Evolutionary conservation across 352 stramenopile genomes (phyloP).

Genomic region (Peronospora tabacina): DNA sequence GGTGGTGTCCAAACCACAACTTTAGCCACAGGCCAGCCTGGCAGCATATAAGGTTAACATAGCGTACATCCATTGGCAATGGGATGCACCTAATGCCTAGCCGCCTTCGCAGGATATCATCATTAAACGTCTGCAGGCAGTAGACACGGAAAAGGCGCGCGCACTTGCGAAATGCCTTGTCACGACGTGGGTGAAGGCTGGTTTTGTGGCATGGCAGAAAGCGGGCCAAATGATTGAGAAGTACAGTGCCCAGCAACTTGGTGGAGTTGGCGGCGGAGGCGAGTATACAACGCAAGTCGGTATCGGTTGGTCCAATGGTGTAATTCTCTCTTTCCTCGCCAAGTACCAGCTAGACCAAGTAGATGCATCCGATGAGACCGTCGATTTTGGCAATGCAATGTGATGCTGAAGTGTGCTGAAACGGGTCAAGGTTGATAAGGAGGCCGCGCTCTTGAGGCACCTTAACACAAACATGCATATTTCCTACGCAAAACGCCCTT

Average conservation of each 20-base stretch:
- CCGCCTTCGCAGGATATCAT: constrained; percentile 74
- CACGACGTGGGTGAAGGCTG: constrained; percentile 55
- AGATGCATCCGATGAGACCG: neutral
- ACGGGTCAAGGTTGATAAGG: too few species aligned
- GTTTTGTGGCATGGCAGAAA: constrained; percentile 53
- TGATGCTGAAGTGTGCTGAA: too few species aligned
- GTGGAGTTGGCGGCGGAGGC: constrained; percentile 57
- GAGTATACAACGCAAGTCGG: constrained; percentile 85
- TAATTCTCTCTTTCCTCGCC: constrained; percentile 74
- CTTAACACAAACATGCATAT: too few species aligned
- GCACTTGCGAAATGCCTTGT: constrained; percentile 40
- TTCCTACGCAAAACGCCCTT: too few species aligned
- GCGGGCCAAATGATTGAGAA: constrained; percentile 86
- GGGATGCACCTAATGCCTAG: constrained; percentile 82
- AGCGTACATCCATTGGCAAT: too few species aligned
- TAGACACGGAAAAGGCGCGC: constrained; percentile 31
- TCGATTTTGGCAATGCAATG: neutral
- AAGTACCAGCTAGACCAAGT: constrained; percentile 43
- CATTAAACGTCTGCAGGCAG: constrained; percentile 55
- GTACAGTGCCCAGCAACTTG: constrained; percentile 65
- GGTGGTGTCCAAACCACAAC: constrained; percentile 70
- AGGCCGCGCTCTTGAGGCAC: too few species aligned
- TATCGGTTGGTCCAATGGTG: constrained; percentile 83
- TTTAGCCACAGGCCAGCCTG: constrained; percentile 53
- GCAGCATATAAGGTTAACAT: too few species aligned